Evolutionary conservation across 306 rosid species (phyloP).

Genomic region (Albizia julibrissin): DNA sequence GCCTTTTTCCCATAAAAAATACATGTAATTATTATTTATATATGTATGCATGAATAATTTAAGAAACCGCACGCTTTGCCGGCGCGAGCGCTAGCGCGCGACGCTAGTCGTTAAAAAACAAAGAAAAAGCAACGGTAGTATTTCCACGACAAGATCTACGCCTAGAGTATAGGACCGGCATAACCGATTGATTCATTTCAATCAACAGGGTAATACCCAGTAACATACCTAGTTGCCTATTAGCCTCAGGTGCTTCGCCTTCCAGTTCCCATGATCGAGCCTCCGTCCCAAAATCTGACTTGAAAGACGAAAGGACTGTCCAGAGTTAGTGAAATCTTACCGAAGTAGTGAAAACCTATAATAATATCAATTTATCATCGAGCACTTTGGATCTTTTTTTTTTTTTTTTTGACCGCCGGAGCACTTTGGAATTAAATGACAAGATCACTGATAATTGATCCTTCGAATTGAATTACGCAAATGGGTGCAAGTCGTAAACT

Average conservation of each 20-base stretch:
- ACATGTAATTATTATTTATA: no score
- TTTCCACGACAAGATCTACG: constrained; percentile 20
- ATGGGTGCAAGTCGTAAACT: constrained; percentile 96
- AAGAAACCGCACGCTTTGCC: no score
- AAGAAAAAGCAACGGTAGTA: neutral
- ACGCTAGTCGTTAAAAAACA: no score
- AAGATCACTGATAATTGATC: neutral
- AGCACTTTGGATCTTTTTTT: neutral
- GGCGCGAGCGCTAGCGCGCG: neutral
- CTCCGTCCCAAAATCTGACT: neutral
- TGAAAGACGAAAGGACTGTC: neutral
- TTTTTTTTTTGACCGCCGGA: no score
- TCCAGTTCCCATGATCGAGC: neutral
- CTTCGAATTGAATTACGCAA: constrained; percentile 8
- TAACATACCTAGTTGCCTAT: no score
- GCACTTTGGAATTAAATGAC: neutral
- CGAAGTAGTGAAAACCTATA: constrained; percentile 1
- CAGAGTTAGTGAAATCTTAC: neutral
- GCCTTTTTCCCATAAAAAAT: no score
- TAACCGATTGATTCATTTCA: no score
- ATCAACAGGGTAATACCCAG: no score
- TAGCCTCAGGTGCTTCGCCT: neutral
- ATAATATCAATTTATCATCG: constrained; percentile 4
- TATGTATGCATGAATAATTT: no score
- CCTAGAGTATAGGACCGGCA: no score